phyloP scores from a whole-genome alignment of 78 protist genomes.

The Cavenderia fasciculata region DNA sequence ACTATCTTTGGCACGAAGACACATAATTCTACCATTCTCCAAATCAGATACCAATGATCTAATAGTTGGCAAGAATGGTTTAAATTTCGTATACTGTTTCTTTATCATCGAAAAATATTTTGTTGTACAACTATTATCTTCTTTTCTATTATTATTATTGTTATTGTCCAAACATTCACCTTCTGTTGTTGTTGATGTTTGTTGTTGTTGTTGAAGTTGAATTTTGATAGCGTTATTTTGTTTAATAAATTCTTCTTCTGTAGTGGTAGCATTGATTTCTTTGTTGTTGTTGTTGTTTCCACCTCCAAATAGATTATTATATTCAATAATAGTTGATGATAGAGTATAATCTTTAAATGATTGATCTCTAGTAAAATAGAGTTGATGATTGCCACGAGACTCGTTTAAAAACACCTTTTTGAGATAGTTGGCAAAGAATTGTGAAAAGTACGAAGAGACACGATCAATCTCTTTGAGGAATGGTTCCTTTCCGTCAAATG shows the following conservation, averaged over 20 bases:
- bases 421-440: slow-evolving; percentile 18
- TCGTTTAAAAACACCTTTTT: slow-evolving; percentile 24
- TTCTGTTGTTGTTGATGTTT: background rate
- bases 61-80: slow-evolving; percentile 45
- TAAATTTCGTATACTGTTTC: slow-evolving; percentile 43
- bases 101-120: background rate
- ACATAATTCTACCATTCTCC: slow-evolving; percentile 22
- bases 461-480: slow-evolving; percentile 15
- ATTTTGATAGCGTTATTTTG: background rate
- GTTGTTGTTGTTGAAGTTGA: too few species aligned
- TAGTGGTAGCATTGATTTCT: background rate
- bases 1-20: slow-evolving; percentile 24
- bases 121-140: background rate
- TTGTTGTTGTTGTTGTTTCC: too few species aligned
- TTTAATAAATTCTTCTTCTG: background rate
- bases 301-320: too few species aligned
- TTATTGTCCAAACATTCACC: background rate
- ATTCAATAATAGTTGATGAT: too few species aligned
- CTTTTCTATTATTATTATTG: background rate
- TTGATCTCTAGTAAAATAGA: background rate
- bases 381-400: slow-evolving; percentile 11
- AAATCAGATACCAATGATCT: slow-evolving; percentile 15
- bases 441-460: background rate
- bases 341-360: too few species aligned
- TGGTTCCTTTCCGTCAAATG: background rate